phyloP scores from a whole-genome alignment of 352 stramenopile species.

The Peronospora tabacina region DNA sequence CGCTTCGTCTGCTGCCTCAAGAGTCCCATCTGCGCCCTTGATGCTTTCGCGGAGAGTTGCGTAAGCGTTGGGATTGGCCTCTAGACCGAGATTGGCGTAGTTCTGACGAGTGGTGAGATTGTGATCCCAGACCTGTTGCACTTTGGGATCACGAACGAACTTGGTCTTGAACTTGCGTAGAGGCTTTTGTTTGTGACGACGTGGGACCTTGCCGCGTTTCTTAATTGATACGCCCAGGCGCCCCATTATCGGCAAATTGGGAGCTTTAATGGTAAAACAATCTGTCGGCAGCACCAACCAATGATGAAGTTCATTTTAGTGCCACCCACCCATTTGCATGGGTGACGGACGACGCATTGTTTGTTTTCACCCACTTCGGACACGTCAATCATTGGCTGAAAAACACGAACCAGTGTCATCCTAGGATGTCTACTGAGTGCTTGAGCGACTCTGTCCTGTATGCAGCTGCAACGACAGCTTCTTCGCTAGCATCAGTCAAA shows the following conservation, averaged over 20 bases:
- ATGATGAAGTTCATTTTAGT: neutral
- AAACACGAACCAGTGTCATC: no score
- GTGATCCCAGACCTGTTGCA: constrained; percentile 74
- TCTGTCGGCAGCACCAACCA: neutral
- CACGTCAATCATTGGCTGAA: no score
- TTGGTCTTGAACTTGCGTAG: constrained; percentile 66
- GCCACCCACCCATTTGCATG: no score
- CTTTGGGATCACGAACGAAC: constrained; percentile 62
- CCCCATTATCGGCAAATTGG: constrained; percentile 19
- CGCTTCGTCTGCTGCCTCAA: constrained; percentile 46
- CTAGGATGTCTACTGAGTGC: neutral
- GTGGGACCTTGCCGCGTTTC: constrained; percentile 54
- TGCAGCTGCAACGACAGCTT: neutral
- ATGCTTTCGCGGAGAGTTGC: constrained; percentile 42
- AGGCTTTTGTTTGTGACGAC: constrained; percentile 62
- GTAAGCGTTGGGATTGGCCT: constrained; percentile 58
- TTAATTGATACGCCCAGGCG: constrained; percentile 53
- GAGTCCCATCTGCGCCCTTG: constrained; percentile 34
- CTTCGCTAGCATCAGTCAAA: constrained; percentile 7
- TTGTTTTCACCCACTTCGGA: no score
- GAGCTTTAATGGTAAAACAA: neutral
- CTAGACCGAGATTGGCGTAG: constrained; percentile 65
- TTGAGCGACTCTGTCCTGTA: neutral
- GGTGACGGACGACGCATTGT: no score
- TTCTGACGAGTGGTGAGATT: constrained; percentile 75